Conservation (phyloP, 164 flowering plant genomes). For the Litsea cubeba region DNA sequence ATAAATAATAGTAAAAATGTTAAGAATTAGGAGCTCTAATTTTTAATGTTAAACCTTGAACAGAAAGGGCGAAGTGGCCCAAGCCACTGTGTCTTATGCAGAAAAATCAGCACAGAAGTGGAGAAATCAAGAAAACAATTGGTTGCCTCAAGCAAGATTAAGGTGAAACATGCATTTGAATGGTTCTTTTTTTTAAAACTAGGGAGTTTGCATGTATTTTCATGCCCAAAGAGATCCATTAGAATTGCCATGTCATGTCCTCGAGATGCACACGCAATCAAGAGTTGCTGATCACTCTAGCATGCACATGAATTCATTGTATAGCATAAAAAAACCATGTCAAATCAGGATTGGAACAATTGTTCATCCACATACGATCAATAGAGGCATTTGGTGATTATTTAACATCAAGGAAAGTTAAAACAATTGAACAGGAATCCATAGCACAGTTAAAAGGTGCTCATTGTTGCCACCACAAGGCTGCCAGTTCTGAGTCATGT, state of each 20-base stretch:
- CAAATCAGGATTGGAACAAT: no score
- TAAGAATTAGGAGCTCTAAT: background rate
- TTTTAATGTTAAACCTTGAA: background rate
- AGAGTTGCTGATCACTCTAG: background rate
- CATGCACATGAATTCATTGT: background rate
- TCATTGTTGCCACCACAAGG: no score
- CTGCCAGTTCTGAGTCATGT: no score
- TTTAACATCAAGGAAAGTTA: no score
- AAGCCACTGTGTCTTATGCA: background rate
- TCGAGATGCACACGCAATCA: background rate
- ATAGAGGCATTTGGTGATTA: no score
- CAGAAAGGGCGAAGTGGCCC: background rate
- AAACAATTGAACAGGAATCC: background rate
- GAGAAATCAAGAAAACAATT: background rate
- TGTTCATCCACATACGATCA: no score
- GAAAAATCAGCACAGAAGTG: background rate
- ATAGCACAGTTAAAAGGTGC: no score
- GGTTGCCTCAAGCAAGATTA: background rate
- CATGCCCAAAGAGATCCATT: background rate
- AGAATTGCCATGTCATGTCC: background rate
- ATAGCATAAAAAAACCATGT: background rate
- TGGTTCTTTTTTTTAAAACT: background rate
- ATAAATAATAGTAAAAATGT: no score
- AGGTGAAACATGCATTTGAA: background rate
- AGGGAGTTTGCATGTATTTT: background rate